Evolutionary conservation across 2,329 filamentous ascomycete species (phyloP), one percentile per base, ranked within the genome.

Genomic region (Ascocoryne sarcoides): DNA sequence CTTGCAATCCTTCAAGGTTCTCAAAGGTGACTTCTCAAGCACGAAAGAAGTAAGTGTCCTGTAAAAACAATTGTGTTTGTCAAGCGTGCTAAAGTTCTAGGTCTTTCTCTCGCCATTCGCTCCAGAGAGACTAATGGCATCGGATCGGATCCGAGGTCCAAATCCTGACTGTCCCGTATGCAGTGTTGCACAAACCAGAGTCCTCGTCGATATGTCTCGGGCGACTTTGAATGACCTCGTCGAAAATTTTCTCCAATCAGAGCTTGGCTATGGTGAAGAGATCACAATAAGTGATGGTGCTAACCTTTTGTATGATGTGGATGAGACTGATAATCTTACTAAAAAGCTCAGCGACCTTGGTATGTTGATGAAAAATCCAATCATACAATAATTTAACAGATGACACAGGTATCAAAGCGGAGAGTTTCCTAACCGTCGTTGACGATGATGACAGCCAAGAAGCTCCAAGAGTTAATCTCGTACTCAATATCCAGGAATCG

Each of bases 1-100:
- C 5, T 67, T 98, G 18, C 83, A 96, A 61, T 82, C 89, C 0
- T 92, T 93, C 69, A 96, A 95, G 62, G 82, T 96, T 17, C 66
- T 98, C 43, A 81, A 72, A 56, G 75, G 78, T 15, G 76, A 89
- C 36, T 82, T 81, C 44, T 65, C 70, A 23, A 75, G 79, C 52
- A 79, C 82, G 0, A 89, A 82, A 60, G 90, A 92, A 73, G 81
- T 81, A 61, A 48, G 62, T 35, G 4, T 4, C 7, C n/a, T n/a
- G 12, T 20, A 18, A n/a, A n/a, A n/a, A n/a, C n/a, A n/a, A n/a
- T n/a, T n/a, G n/a, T n/a, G n/a, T n/a, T n/a, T n/a, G n/a, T n/a
- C n/a, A n/a, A n/a, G n/a, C n/a, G n/a, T 20, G 7, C 10, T 19
- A 32, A 26, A 7, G 23, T 19, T 10, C 17, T 45, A 81, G 77